Evolutionary conservation across 768 basidiomycete genomes (phyloP).

Genomic region (Leucosporidium creatinivorum): DNA sequence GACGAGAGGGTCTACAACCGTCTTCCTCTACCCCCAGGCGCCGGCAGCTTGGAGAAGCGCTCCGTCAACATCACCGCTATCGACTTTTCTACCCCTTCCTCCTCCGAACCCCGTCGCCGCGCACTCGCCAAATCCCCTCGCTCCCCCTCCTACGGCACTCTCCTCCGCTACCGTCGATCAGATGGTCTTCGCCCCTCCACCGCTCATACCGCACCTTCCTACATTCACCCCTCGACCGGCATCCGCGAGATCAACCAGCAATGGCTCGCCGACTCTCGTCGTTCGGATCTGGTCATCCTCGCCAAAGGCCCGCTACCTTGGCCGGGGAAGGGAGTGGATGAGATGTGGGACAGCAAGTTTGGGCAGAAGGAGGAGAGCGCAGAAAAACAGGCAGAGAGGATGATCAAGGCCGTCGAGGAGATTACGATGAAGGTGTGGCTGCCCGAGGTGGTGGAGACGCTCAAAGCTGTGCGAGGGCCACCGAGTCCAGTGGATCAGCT

Average conservation of each 20-base stretch:
- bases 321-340: conserved; percentile 6
- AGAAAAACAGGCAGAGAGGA: not conserved
- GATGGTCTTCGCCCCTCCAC: conserved; percentile 31
- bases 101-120: not conserved
- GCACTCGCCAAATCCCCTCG: conserved; percentile 4
- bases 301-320: conserved; percentile 32
- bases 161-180: conserved; percentile 35
- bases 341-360: conserved; percentile 12
- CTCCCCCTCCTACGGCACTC: conserved; percentile 21
- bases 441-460: conserved; percentile 33
- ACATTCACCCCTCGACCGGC: conserved; percentile 23
- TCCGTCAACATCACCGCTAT: no score
- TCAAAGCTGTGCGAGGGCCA: conserved; percentile 14
- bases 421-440: conserved; percentile 32
- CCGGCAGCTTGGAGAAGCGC: not conserved
- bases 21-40: conserved; percentile 19
- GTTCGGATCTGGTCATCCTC: conserved; percentile 34
- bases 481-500: conserved; percentile 20
- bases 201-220: conserved; percentile 17
- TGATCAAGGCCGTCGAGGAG: conserved; percentile 20
- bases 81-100: not conserved
- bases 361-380: not conserved
- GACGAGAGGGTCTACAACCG: conserved; percentile 24
- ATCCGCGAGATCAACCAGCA: conserved; percentile 36
- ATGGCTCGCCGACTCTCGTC: conserved; percentile 27